A percentile compares a stretch with the other conserved stretches of the same genome.
phyloP scores from a whole-genome alignment of 2,329 filamentous ascomycete species.

The Monilinia fructicola region DNA sequence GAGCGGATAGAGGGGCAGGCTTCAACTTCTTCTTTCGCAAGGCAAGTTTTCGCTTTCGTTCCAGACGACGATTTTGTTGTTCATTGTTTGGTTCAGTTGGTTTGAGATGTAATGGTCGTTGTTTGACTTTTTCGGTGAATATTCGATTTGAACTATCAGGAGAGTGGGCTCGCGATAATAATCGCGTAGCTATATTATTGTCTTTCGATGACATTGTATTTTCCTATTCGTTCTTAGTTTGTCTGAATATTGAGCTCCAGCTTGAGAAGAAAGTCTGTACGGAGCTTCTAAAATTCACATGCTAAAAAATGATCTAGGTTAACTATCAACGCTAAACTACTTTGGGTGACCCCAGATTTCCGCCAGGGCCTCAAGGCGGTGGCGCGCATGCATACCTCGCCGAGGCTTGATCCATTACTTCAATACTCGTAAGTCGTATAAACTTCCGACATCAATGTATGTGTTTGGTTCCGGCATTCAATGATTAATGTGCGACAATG shows the following conservation, averaged over 20 bases:
- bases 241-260: not conserved
- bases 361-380: not conserved
- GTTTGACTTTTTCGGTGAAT: constrained; percentile 78
- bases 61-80: constrained; percentile 50
- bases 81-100: constrained; percentile 56
- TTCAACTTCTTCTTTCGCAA: constrained; percentile 47
- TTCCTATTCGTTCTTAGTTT: not conserved
- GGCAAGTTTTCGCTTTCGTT: constrained; percentile 42
- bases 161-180: constrained; percentile 78
- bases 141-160: constrained; percentile 69
- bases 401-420: constrained; percentile 13
- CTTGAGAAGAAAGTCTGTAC: not conserved
- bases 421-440: not conserved
- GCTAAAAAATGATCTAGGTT: constrained; percentile 1
- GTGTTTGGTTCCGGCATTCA: not conserved
- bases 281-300: constrained; percentile 12
- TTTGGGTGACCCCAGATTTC: constrained; percentile 22
- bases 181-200: constrained; percentile 39
- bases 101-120: constrained; percentile 76
- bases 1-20: constrained; percentile 72
- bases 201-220: constrained; percentile 30
- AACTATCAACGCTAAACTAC: constrained; percentile 7
- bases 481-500: constrained; percentile 10
- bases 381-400: constrained; percentile 8
- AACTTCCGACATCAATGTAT: not conserved